Evolutionary conservation across 169 alveolate species (phyloP), one percentile per base, ranked within the genome.

Genomic region (Cryptosporidium ryanae): DNA sequence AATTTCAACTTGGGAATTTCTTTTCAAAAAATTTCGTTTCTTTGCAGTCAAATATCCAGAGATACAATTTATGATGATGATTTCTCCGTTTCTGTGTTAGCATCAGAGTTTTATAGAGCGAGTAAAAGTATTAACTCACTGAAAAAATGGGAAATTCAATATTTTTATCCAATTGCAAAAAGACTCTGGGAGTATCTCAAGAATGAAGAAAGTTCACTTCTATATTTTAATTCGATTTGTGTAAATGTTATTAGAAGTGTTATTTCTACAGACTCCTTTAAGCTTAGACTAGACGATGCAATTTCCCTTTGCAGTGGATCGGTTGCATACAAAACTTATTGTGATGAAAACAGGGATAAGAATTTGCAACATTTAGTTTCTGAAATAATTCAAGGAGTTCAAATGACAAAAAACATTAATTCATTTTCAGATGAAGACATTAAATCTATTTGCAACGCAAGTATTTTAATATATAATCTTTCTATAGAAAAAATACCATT

Each of bases 271-370:
- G 76, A 55, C 4, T 43, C 59, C 17, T 61, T 43, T 34, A 76
- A 15, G 6, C 46, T 76, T 23, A 55, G 50, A 7, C 46, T 76
- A 5, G 71, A 76, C 63, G 87, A 76, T 61, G 87, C 87, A 10
- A 38, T 76, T 32, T 55, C 68, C n/a, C 50, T 76, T 34, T 76
- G 87, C 27, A 76, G 71, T 25, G 87, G 87, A 29, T 76, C 87
- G 15, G 63, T 76, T 43, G 87, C 76, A 23, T 76, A 57, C 38
- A 55, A 23, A 34, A 31, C 34, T 38, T 59, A 59, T 48, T 76
- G 87, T 17, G 27, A 7, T 8, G 29, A 55, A 18, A 59, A 38
- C 38, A 49, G 34, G 21, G 29, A 76, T n/a, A 18, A 2, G 43
- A 46, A 59, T 18, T 25, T 55, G 18, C 87, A 76, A 34, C 71